phyloP scores from a whole-genome alignment of 1,139 yeast genomes.

The Tardiomyces blankii region DNA sequence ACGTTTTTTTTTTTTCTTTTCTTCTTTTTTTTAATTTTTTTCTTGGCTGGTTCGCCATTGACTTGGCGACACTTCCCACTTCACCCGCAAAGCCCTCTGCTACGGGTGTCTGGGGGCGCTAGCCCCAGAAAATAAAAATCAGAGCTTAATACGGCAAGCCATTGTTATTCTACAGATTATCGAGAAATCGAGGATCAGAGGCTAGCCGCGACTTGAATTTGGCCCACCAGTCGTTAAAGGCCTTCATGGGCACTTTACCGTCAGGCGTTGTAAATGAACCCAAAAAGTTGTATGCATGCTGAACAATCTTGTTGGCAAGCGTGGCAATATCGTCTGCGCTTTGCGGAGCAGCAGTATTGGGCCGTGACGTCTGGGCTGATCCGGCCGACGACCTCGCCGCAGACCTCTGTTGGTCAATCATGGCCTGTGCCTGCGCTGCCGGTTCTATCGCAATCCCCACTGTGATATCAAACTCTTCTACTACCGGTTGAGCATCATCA shows the following conservation, averaged over 20 bases:
- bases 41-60: no score
- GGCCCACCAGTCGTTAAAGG: constrained; percentile 94
- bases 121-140: no score
- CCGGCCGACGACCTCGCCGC: constrained; percentile 10
- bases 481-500: constrained; percentile 15
- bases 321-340: constrained; percentile 28
- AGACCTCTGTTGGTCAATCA: constrained; percentile 30
- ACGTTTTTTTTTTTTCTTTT: no score
- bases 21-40: no score
- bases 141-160: no score
- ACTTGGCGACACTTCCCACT: no score
- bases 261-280: constrained; percentile 70
- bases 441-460: constrained; percentile 91
- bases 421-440: constrained; percentile 42
- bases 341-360: constrained; percentile 10
- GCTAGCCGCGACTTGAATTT: constrained; percentile 67
- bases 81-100: no score
- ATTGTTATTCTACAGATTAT: constrained; percentile 31
- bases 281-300: constrained; percentile 82
- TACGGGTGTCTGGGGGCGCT: no score
- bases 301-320: constrained; percentile 78
- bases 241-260: constrained; percentile 79
- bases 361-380: constrained; percentile 6
- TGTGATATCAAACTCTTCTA: constrained; percentile 31
- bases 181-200: constrained; percentile 74